Percentiles rank a stretch among this genome's conserved stretches.
phyloP scores from a whole-genome alignment of 495 filamentous ascomycete genomes.

The Viridothelium virens region DNA sequence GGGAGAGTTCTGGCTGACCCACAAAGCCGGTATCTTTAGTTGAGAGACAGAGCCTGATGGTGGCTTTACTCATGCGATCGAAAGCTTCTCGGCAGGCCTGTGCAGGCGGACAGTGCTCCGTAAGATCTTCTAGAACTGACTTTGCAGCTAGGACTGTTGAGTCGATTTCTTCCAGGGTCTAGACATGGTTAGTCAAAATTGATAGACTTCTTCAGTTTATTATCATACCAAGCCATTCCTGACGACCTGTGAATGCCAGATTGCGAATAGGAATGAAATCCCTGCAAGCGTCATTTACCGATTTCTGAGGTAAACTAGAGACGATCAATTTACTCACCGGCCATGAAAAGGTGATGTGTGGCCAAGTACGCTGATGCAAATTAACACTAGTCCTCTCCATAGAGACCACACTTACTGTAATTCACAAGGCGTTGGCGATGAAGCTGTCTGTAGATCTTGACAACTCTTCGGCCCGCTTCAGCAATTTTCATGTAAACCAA shows the following conservation, averaged over 20 bases:
- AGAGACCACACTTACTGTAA: constrained; percentile 45
- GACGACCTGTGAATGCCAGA: constrained; percentile 90
- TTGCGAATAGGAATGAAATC: constrained; percentile 92
- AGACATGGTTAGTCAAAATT: constrained; percentile 29
- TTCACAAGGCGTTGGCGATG: constrained; percentile 85
- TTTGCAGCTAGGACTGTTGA: constrained; percentile 93
- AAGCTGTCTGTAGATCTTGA: constrained; percentile 82
- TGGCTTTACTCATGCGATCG: constrained; percentile 90
- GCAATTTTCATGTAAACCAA: constrained; percentile 87
- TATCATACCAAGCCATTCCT: constrained; percentile 70
- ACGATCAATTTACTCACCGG: constrained; percentile 46
- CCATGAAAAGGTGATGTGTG: constrained; percentile 98
- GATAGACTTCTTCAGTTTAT: constrained; percentile 6
- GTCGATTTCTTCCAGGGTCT: constrained; percentile 92
- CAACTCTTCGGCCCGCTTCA: constrained; percentile 85
- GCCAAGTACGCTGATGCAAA: constrained; percentile 59
- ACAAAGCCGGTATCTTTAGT: constrained; percentile 69
- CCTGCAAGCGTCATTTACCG: constrained; percentile 38
- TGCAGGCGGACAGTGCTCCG: constrained; percentile 70
- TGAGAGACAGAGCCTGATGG: constrained; percentile 80
- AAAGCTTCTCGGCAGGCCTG: constrained; percentile 89
- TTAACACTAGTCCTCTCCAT: background rate
- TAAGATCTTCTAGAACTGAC: constrained; percentile 70
- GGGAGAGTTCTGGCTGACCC: constrained; percentile 21
- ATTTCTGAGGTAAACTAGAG: background rate